A percentile compares a stretch with the other conserved stretches of the same genome.
Conservation (phyloP, 208 protist genomes). For the Acanthamoeba culbertsoni region DNA sequence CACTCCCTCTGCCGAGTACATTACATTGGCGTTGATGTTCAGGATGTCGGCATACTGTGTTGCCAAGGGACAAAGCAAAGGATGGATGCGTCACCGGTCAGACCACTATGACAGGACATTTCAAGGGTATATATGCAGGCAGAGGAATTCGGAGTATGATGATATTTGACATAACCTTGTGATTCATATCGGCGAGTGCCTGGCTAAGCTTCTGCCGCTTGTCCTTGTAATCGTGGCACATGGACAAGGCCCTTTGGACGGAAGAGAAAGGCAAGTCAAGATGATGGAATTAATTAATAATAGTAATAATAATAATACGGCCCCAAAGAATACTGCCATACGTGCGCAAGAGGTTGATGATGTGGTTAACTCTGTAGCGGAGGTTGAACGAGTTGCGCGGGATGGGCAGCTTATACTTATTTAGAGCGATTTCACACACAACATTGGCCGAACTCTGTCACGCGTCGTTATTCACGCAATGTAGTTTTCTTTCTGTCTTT, state of each 20-base stretch:
- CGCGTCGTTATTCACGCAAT: neutral
- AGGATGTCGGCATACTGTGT: neutral
- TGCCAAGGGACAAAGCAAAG: neutral
- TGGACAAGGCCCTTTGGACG: neutral
- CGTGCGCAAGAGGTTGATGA: neutral
- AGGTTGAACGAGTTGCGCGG: constrained; percentile 22
- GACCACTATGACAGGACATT: neutral
- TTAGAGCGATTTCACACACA: neutral
- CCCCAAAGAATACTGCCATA: neutral
- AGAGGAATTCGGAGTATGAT: neutral
- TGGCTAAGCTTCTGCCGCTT: neutral
- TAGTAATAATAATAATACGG: neutral
- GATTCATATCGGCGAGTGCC: neutral
- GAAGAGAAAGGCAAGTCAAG: neutral
- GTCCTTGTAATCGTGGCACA: neutral
- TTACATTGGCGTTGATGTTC: neutral
- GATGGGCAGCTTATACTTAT: neutral
- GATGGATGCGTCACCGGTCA: neutral
- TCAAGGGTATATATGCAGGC: neutral
- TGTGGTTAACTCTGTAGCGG: neutral
- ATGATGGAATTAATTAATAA: neutral
- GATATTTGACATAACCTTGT: neutral
- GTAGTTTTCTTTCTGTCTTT: neutral
- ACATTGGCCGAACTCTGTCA: neutral
- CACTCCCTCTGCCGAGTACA: neutral